Conservation (phyloP, 768 basidiomycete species). For the Suillus americanus region DNA sequence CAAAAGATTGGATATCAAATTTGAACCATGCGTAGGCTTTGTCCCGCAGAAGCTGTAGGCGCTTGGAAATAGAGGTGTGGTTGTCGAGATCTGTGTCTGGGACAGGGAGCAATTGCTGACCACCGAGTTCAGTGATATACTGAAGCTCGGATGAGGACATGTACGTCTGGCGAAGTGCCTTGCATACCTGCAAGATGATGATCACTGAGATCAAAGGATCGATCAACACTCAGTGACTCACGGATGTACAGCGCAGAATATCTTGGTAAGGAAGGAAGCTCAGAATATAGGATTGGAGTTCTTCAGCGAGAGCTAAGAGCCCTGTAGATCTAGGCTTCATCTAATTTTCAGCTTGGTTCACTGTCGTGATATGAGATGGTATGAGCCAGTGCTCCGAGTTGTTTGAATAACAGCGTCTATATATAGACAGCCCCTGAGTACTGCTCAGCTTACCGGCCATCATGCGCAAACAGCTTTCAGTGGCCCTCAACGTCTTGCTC, state of each 20-base stretch:
- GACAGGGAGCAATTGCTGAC: slow-evolving; percentile 1
- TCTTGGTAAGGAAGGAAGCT: slow-evolving; percentile 4
- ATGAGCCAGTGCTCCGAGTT: not conserved
- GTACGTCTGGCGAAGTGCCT: not conserved
- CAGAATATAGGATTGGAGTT: slow-evolving; percentile 4
- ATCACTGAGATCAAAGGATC: not conserved
- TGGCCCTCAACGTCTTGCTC: not conserved
- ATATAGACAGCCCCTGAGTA: not conserved
- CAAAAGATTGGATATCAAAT: not conserved
- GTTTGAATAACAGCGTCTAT: not conserved
- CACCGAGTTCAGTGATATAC: slow-evolving; percentile 7
- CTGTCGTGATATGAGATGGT: not conserved
- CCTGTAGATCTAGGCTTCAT: not conserved
- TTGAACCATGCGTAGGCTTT: slow-evolving; percentile 5
- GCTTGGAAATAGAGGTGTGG: not conserved
- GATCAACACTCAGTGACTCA: not conserved
- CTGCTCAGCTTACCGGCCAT: not conserved
- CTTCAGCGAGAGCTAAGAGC: not conserved
- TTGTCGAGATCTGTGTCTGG: not conserved
- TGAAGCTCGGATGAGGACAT: slow-evolving; percentile 4
- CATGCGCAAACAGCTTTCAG: not conserved
- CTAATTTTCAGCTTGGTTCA: not conserved
- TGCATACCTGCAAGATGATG: slow-evolving; percentile 1
- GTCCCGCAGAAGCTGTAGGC: slow-evolving; percentile 3
- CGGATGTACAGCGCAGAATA: slow-evolving; percentile 4